These are phyloP conservation scores for Dendrothele bispora DNA, from an alignment of 768 basidiomycete genomes.

Conservation along the genomic window DNA sequence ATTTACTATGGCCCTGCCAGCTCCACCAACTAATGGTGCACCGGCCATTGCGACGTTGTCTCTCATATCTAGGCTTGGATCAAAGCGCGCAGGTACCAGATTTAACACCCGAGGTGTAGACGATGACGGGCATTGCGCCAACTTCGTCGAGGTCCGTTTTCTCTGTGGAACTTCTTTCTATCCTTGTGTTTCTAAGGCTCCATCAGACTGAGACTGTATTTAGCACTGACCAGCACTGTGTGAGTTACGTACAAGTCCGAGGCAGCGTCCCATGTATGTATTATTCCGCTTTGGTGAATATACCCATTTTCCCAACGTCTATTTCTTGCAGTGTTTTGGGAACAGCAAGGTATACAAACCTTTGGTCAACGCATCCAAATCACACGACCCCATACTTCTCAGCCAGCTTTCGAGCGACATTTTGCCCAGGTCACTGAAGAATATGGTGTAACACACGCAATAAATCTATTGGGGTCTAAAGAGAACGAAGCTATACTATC, in stretches of 20 bases:
- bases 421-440: slow-evolving; percentile 84
- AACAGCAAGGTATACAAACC: slow-evolving; percentile 93
- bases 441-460: slow-evolving; percentile 81
- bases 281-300: slow-evolving; percentile 14
- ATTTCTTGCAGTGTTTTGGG: slow-evolving; percentile 86
- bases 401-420: slow-evolving; percentile 96
- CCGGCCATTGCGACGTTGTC: slow-evolving; percentile 75
- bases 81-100: slow-evolving; percentile 94
- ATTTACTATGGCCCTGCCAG: slow-evolving; percentile 75
- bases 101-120: slow-evolving; percentile 98
- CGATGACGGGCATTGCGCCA: slow-evolving; percentile 92
- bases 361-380: slow-evolving; percentile 95
- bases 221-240: slow-evolving; percentile 81
- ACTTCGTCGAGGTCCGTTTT: slow-evolving; percentile 85
- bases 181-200: slow-evolving; percentile 12
- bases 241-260: slow-evolving; percentile 92
- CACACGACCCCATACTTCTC: slow-evolving; percentile 91
- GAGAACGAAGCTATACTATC: slow-evolving; percentile 91
- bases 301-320: slow-evolving; percentile 12
- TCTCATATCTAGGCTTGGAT: slow-evolving; percentile 85
- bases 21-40: slow-evolving; percentile 70
- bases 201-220: slow-evolving; percentile 86
- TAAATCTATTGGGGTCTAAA: slow-evolving; percentile 89
- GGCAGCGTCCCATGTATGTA: slow-evolving; percentile 92
- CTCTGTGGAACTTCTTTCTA: slow-evolving; percentile 4